Percentiles rank a stretch among this genome's conserved stretches.
Conservation (phyloP, 441 rosid species). For the Syzygium syzygioides region DNA sequence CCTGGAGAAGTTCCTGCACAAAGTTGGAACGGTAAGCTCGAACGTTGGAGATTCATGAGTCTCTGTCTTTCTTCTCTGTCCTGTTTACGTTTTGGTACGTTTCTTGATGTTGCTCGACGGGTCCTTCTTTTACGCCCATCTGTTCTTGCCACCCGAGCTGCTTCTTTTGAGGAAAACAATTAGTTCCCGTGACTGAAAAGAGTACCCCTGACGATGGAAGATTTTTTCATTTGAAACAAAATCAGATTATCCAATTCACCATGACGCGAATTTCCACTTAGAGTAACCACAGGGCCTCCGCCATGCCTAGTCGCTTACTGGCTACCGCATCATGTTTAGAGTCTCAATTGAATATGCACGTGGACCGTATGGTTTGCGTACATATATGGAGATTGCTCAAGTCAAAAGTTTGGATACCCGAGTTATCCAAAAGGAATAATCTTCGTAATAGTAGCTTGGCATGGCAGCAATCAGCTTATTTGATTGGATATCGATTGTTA, state of each 20-base stretch:
- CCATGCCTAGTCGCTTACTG: neutral
- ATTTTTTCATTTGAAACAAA: neutral
- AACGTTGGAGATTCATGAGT: neutral
- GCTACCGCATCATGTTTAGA: neutral
- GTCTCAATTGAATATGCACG: neutral
- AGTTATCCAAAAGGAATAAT: neutral
- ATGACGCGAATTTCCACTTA: neutral
- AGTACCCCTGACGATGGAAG: neutral
- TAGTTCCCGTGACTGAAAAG: neutral
- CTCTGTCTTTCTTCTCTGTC: neutral
- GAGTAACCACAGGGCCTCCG: neutral
- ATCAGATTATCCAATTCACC: neutral
- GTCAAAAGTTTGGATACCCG: neutral
- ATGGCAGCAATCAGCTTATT: neutral
- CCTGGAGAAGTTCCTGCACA: constrained; percentile 17
- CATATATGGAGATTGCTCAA: neutral
- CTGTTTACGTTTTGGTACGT: neutral
- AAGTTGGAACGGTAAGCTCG: constrained; percentile 7
- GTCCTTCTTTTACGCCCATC: neutral
- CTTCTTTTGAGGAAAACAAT: neutral
- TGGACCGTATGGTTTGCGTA: neutral
- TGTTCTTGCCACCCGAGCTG: neutral
- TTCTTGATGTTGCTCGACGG: neutral
- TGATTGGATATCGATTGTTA: neutral
- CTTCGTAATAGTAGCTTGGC: neutral